A percentile compares a stretch with the other conserved stretches of the same genome.
These are phyloP conservation scores for Lachnellula occidentalis DNA, from an alignment of 2,329 filamentous ascomycete genomes.

Conservation along the genomic window DNA sequence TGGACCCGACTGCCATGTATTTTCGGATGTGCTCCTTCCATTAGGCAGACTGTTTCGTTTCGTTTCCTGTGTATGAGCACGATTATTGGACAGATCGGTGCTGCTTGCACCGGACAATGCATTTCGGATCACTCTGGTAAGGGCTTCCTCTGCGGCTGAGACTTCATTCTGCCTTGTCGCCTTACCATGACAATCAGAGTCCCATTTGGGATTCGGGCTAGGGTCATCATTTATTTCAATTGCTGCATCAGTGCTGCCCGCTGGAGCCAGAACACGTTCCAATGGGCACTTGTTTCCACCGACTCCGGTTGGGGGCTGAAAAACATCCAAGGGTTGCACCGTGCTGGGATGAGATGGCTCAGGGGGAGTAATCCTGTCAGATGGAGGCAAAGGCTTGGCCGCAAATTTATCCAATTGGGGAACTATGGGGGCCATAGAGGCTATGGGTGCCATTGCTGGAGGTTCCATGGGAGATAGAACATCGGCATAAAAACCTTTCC, in stretches of 20 bases:
- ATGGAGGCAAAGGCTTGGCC: slow-evolving; percentile 4
- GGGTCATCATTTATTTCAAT: slow-evolving; percentile 7
- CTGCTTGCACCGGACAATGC: slow-evolving; percentile 17
- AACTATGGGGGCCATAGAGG: slow-evolving; percentile 13
- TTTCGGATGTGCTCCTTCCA: slow-evolving; percentile 10
- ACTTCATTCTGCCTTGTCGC: slow-evolving; percentile 16
- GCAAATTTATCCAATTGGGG: slow-evolving; percentile 11
- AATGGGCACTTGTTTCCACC: slow-evolving; percentile 13
- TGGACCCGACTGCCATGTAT: slow-evolving; percentile 6
- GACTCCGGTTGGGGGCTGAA: slow-evolving; percentile 5
- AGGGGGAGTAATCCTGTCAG: slow-evolving; percentile 7
- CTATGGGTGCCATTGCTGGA: slow-evolving; percentile 12
- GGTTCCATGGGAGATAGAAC: slow-evolving; percentile 10
- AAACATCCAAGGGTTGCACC: slow-evolving; percentile 23
- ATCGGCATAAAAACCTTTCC: slow-evolving; percentile 18
- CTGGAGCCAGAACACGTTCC: slow-evolving; percentile 19
- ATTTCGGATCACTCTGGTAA: slow-evolving; percentile 22
- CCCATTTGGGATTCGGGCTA: slow-evolving; percentile 4
- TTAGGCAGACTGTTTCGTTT: slow-evolving; percentile 19
- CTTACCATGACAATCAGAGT: slow-evolving; percentile 17
- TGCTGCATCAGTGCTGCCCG: slow-evolving; percentile 11
- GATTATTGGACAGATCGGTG: slow-evolving; percentile 8
- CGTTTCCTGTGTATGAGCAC: slow-evolving; percentile 1
- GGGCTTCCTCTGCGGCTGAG: slow-evolving; percentile 21
- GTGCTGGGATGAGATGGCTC: slow-evolving; percentile 16